Conservation (phyloP, 2,329 filamentous ascomycete genomes). For the Monilinia fructicola region DNA sequence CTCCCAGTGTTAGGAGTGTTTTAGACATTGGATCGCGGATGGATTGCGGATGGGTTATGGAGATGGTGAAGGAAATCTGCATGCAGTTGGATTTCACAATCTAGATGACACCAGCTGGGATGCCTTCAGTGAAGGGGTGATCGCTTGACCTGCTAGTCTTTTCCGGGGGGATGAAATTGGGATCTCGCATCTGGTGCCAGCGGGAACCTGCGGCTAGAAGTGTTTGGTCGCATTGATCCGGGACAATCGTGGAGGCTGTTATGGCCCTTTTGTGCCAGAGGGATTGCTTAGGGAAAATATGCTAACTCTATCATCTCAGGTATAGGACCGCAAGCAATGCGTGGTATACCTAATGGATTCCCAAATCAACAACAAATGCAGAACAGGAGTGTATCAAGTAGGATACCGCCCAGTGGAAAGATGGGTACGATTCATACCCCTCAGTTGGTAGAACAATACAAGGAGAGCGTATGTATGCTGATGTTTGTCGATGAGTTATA, state of each 20-base stretch:
- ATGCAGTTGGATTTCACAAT: not conserved
- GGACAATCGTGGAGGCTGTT: not conserved
- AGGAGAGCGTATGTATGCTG: conserved; percentile 28
- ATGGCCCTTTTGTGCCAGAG: not conserved
- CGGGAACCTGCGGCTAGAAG: not conserved
- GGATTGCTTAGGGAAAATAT: not conserved
- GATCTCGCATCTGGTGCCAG: not conserved
- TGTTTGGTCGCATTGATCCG: conserved; percentile 8
- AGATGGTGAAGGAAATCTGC: not conserved
- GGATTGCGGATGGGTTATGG: too few species aligned
- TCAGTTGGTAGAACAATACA: conserved; percentile 2
- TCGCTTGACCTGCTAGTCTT: not conserved
- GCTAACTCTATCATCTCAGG: conserved; percentile 34
- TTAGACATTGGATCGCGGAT: not conserved
- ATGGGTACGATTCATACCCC: conserved; percentile 51
- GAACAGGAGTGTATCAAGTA: conserved; percentile 55
- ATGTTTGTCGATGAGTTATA: conserved; percentile 37
- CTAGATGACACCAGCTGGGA: conserved; percentile 1
- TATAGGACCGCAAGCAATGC: conserved; percentile 60
- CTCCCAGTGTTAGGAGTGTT: not conserved
- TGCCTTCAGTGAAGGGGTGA: not conserved
- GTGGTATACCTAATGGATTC: conserved; percentile 61
- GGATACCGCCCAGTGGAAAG: conserved; percentile 65
- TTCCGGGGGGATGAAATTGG: not conserved
- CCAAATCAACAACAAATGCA: conserved; percentile 59